These are phyloP conservation scores for Aegle marmelos DNA, from an alignment of 345 rosid species.

Conservation along the genomic window DNA sequence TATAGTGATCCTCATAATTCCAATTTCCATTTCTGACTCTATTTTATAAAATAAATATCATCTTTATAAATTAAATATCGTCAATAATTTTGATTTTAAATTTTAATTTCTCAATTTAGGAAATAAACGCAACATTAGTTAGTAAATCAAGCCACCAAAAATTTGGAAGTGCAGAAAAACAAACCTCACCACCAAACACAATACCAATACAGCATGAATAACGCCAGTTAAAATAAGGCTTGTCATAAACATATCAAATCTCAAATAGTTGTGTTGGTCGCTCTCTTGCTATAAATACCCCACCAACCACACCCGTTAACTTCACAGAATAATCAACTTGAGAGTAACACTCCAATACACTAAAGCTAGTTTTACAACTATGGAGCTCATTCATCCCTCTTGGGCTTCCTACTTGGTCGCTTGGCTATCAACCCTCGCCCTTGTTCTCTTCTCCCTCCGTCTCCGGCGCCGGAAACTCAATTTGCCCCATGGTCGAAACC, in stretches of 20 bases:
- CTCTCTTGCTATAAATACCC: neutral
- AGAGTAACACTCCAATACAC: neutral
- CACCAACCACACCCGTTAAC: neutral
- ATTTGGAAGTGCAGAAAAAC: too few relatives aligned
- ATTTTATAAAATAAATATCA: too few relatives aligned
- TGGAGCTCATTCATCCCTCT: constrained; percentile 18
- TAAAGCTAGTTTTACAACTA: neutral
- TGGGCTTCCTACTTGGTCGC: constrained; percentile 22
- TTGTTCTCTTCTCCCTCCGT: constrained; percentile 33
- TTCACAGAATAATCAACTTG: neutral
- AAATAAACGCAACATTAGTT: too few relatives aligned
- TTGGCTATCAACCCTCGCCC: constrained; percentile 33
- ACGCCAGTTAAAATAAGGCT: neutral
- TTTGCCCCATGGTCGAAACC: constrained; percentile 56
- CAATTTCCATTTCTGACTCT: too few relatives aligned
- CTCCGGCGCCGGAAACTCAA: constrained; percentile 36
- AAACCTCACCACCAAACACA: too few relatives aligned
- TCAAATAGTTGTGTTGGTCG: neutral
- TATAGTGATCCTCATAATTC: too few relatives aligned
- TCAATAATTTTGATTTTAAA: too few relatives aligned
- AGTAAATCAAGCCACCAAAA: too few relatives aligned
- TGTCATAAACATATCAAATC: neutral
- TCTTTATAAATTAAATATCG: too few relatives aligned
- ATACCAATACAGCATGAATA: neutral
- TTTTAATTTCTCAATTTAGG: too few relatives aligned